Percentiles rank a stretch among this genome's conserved stretches.
These are phyloP conservation scores for Arxiozyma telluris DNA, from an alignment of 1,139 yeast species.

Conservation along the genomic window DNA sequence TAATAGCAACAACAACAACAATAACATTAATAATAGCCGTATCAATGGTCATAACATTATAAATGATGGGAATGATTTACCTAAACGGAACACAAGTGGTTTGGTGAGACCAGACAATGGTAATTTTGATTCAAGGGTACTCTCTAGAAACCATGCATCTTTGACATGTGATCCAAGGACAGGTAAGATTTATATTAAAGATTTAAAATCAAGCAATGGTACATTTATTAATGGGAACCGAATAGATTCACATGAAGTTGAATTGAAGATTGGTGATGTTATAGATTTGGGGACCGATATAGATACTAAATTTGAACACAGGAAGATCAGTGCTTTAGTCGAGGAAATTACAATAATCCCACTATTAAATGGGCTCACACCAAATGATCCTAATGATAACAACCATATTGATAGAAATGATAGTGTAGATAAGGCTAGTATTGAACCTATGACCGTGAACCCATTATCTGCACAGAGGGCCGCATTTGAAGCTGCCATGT, in stretches of 20 bases:
- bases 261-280: conserved; percentile 63
- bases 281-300: conserved; percentile 90
- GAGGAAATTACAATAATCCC: conserved; percentile 62
- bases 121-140: conserved; percentile 85
- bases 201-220: conserved; percentile 87
- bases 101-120: conserved; percentile 51
- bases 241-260: conserved; percentile 47
- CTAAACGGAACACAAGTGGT: conserved; percentile 6
- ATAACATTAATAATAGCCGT: neutral
- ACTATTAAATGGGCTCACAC: conserved; percentile 15
- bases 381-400: neutral
- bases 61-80: conserved; percentile 3
- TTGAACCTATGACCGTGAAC: neutral
- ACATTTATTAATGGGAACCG: conserved; percentile 78
- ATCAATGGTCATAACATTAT: conserved; percentile 7
- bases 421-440: neutral
- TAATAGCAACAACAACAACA: conserved; percentile 1
- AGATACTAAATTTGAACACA: conserved; percentile 69
- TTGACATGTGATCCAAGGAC: conserved; percentile 61
- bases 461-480: conserved; percentile 28
- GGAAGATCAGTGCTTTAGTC: conserved; percentile 73
- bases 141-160: conserved; percentile 90
- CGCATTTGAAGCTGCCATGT: conserved; percentile 64
- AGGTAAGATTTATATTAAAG: conserved; percentile 70
- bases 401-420: neutral